Percentiles rank a stretch among this genome's conserved stretches.
These are phyloP conservation scores for Termitomyces sp. DNA, from an alignment of 768 basidiomycete species.

Conservation along the genomic window DNA sequence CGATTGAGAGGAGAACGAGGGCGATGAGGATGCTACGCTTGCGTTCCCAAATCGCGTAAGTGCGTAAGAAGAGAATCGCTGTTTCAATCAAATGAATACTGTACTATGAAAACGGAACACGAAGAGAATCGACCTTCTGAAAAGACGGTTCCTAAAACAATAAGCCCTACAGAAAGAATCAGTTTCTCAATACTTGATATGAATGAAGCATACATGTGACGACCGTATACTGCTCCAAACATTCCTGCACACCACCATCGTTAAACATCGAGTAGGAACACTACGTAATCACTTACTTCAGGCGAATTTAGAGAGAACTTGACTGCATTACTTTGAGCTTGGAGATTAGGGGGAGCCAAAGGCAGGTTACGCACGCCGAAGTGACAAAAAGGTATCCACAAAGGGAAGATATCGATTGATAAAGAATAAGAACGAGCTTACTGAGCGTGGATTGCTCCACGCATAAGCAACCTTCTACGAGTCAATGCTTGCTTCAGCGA, in stretches of 20 bases:
- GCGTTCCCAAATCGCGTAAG: constrained; percentile 39
- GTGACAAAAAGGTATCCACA: constrained; percentile 29
- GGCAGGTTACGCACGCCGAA: constrained; percentile 19
- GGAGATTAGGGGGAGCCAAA: not conserved
- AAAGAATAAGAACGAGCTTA: constrained; percentile 28
- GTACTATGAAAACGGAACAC: not conserved
- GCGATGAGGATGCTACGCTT: constrained; percentile 25
- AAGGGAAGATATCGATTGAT: constrained; percentile 36
- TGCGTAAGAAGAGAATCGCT: constrained; percentile 37
- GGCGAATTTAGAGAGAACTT: constrained; percentile 6
- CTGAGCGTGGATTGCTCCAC: constrained; percentile 23
- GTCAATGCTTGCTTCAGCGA: not conserved
- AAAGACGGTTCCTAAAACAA: constrained; percentile 28
- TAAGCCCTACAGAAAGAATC: constrained; percentile 17
- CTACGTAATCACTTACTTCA: not conserved
- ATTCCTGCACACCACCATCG: constrained; percentile 11
- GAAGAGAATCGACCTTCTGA: constrained; percentile 25
- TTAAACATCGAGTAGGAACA: not conserved
- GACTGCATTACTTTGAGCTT: not conserved
- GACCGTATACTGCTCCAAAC: constrained; percentile 19
- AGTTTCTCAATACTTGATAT: not conserved
- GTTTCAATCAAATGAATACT: not conserved
- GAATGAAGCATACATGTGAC: constrained; percentile 23
- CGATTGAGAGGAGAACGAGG: constrained; percentile 20
- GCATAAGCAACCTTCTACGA: constrained; percentile 24